Percentiles rank a stretch among this genome's conserved stretches.
phyloP scores from a whole-genome alignment of 2,329 filamentous ascomycete genomes.

The Monosporascus sp. region DNA sequence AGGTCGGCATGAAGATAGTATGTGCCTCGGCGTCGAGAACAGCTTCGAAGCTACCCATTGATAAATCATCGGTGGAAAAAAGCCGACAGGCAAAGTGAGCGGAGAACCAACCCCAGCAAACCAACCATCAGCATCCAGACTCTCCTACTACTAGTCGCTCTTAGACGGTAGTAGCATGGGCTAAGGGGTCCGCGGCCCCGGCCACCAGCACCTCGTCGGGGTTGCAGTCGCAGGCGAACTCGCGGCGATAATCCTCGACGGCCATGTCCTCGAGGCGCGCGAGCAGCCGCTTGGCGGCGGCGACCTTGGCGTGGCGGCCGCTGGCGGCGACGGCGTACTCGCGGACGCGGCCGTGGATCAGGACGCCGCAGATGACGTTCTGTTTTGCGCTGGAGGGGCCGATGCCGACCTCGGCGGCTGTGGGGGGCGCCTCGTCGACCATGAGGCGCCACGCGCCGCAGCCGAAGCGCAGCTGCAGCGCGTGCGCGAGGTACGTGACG shows the following conservation, averaged over 20 bases:
- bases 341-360: conserved; percentile 70
- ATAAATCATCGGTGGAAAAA: no score
- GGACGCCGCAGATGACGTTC: conserved; percentile 61
- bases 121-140: background rate
- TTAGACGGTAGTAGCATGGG: conserved; percentile 14
- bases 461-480: conserved; percentile 58
- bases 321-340: conserved; percentile 57
- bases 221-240: conserved; percentile 61
- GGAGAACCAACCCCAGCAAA: background rate
- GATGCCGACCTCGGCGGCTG: conserved; percentile 26
- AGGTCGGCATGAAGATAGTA: no score
- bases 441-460: conserved; percentile 57
- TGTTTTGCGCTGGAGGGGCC: conserved; percentile 37
- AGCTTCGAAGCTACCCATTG: no score
- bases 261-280: conserved; percentile 38
- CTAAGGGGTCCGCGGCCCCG: conserved; percentile 4
- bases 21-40: no score
- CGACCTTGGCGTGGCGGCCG: conserved; percentile 67
- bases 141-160: background rate
- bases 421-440: conserved; percentile 38
- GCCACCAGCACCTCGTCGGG: conserved; percentile 6
- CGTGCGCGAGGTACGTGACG: conserved; percentile 63
- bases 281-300: conserved; percentile 57
- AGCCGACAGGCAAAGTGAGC: no score
- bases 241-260: conserved; percentile 52